These are phyloP conservation scores for Capronia americana DNA, from an alignment of 2,329 filamentous ascomycete genomes.

Conservation along the genomic window DNA sequence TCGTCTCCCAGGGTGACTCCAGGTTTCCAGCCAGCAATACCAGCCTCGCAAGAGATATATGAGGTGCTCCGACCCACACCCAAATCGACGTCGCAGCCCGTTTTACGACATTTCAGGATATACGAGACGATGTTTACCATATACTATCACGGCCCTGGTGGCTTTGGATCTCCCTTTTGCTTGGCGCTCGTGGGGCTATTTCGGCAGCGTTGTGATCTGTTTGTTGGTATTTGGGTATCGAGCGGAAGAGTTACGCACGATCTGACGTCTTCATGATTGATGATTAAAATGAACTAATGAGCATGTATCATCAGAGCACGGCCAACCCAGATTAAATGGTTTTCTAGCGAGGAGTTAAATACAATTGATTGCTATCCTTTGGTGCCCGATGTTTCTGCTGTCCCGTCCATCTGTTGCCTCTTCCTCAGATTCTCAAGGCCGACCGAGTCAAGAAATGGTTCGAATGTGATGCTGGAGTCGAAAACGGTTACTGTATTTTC, in stretches of 20 bases:
- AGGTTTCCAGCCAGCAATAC: conserved; percentile 40
- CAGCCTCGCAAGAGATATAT: conserved; percentile 22
- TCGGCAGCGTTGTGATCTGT: conserved; percentile 14
- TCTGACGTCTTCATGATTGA: conserved; percentile 35
- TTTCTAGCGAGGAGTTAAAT: conserved; percentile 15
- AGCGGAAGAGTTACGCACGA: conserved; percentile 25
- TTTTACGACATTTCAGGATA: not conserved
- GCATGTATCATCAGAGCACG: conserved; percentile 29
- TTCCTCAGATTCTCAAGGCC: conserved; percentile 45
- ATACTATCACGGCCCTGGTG: conserved; percentile 26
- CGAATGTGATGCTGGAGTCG: conserved; percentile 44
- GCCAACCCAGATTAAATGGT: conserved; percentile 16
- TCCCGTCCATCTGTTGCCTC: conserved; percentile 27
- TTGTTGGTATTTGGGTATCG: not conserved
- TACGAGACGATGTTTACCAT: conserved; percentile 19
- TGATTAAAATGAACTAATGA: conserved; percentile 36
- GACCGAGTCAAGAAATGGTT: conserved; percentile 50
- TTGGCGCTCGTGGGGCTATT: conserved; percentile 20
- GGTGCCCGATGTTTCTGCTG: conserved; percentile 6
- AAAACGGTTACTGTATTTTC: conserved; percentile 42
- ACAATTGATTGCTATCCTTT: conserved; percentile 12
- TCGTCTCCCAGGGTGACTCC: conserved; percentile 45
- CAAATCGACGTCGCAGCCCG: not conserved
- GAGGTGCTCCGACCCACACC: not conserved
- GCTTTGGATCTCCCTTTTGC: conserved; percentile 21